Percentiles rank a stretch among this genome's conserved stretches.
Conservation (phyloP, 352 stramenopile species). For the Discostella stelligera region DNA sequence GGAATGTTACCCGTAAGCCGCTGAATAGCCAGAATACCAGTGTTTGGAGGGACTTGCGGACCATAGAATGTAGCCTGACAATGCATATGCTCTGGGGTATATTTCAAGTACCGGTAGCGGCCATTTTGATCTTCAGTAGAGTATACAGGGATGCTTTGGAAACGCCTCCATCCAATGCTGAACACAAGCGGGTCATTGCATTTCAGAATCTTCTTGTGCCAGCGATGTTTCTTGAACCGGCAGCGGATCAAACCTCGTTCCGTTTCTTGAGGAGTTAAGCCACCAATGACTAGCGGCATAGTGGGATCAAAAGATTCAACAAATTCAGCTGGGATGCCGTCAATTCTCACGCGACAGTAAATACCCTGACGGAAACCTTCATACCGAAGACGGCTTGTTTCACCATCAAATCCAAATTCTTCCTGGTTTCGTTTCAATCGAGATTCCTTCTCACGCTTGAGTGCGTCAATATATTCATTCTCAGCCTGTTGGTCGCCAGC, state of each 20-base stretch:
- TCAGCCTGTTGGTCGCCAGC: constrained; percentile 78
- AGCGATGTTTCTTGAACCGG: constrained; percentile 99
- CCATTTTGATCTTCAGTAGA: constrained; percentile 98
- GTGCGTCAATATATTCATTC: constrained; percentile 76
- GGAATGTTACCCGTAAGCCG: constrained; percentile 88
- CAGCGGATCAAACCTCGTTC: constrained; percentile 92
- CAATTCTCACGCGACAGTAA: constrained; percentile 97
- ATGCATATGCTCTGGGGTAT: constrained; percentile 99
- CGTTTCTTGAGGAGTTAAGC: constrained; percentile 94
- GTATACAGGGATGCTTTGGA: constrained; percentile 98
- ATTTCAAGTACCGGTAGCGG: constrained; percentile 93
- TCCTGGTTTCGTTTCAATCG: constrained; percentile 84
- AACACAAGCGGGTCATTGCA: constrained; percentile 97
- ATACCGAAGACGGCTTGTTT: constrained; percentile 89
- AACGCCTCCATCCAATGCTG: constrained; percentile 97
- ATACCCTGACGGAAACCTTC: constrained; percentile 94
- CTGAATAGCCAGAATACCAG: constrained; percentile 96
- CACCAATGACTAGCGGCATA: constrained; percentile 89
- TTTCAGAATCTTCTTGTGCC: constrained; percentile 98
- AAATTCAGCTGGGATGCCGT: constrained; percentile 92
- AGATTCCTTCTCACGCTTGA: constrained; percentile 83
- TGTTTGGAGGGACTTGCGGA: constrained; percentile 94
- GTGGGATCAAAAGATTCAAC: constrained; percentile 91
- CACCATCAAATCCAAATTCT: constrained; percentile 94
- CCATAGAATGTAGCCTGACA: constrained; percentile 97